These are phyloP conservation scores for Bipolaris cookei DNA, from an alignment of 2,329 filamentous ascomycete species.

Conservation along the genomic window DNA sequence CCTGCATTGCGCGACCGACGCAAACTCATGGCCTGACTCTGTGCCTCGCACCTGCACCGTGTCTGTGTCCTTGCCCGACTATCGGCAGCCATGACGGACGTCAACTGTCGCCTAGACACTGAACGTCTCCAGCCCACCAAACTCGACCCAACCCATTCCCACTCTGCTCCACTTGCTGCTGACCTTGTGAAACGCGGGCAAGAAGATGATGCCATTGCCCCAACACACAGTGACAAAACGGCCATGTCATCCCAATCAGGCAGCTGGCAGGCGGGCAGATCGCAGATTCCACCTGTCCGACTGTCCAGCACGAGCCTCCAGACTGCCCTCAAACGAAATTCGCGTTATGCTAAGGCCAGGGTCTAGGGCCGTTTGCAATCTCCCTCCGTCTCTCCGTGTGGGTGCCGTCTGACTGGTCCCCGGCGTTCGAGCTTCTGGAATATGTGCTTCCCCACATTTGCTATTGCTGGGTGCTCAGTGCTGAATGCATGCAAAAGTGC, in stretches of 20 bases:
- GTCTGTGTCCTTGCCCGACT: neutral
- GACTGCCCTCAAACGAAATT: conserved; percentile 36
- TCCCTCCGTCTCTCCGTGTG: conserved; percentile 19
- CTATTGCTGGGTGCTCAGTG: conserved; percentile 30
- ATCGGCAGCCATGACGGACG: neutral
- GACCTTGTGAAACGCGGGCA: conserved; percentile 37
- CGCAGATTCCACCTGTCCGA: conserved; percentile 29
- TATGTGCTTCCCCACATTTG: conserved; percentile 39
- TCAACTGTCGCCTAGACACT: conserved; percentile 9
- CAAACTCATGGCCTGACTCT: conserved; percentile 21
- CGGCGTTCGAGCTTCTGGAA: conserved; percentile 37
- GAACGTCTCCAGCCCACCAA: conserved; percentile 26
- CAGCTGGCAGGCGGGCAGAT: conserved; percentile 38
- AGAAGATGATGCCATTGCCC: conserved; percentile 31
- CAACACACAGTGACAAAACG: conserved; percentile 29
- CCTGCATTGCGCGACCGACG: conserved; percentile 17
- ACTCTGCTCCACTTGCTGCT: conserved; percentile 11
- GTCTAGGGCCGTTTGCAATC: conserved; percentile 33
- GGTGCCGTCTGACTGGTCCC: conserved; percentile 41
- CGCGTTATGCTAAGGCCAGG: conserved; percentile 39
- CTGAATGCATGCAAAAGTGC: conserved; percentile 25
- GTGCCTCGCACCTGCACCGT: neutral
- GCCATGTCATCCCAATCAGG: conserved; percentile 33
- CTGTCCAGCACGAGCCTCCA: conserved; percentile 30
- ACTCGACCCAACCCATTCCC: conserved; percentile 19